Evolutionary conservation across 441 rosid species (phyloP), one percentile per base, ranked within the genome.

Genomic region (Sinapis alba): DNA sequence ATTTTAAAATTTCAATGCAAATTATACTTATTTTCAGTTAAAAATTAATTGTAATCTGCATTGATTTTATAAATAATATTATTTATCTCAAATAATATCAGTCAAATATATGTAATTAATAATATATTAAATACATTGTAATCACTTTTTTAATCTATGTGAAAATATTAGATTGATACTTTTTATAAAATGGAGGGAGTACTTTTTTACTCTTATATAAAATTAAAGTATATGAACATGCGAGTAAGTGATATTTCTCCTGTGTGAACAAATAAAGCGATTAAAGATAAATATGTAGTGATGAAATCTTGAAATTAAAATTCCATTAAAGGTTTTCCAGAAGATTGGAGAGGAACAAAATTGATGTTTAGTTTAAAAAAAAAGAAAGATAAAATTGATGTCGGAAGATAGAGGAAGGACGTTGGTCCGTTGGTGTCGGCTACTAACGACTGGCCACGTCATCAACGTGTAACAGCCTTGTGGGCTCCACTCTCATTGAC

Each of bases 391-490:
- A 27, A 27, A 27, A 27, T 27, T 27, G 30, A 60, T 34, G 69
- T 65, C 68, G 72, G 80, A 62, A 50, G 79, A 41, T 71, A 45
- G 27, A 67, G n/a, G 32, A 18, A 28, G 67, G 79, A 45, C 72
- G 60, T 66, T 65, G 77, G 73, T 60, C 74, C 72, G 86, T 76
- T 75, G 66, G 9, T 84, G 88, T 86, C 89, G 89, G 90, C 81
- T 82, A 71, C 53, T 50, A 83, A 72, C 85, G 63, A 88, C 79
- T 84, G 79, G 86, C 83, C 94, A 84, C 85, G 88, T 83, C 81
- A 79, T 69, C 56, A 65, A 77, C 83, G 80, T 84, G 83, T 70
- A 36, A 47, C 9, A 62, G 51, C 21, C 24, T 6, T 28, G 50
- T 65, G 75, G 78, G 61, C 71, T 78, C 62, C 51, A 9, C 2